Percentiles rank a stretch among this genome's conserved stretches.
Evolutionary conservation across 1,139 yeast genomes (phyloP).

Genomic region (Diutina rugosa): DNA sequence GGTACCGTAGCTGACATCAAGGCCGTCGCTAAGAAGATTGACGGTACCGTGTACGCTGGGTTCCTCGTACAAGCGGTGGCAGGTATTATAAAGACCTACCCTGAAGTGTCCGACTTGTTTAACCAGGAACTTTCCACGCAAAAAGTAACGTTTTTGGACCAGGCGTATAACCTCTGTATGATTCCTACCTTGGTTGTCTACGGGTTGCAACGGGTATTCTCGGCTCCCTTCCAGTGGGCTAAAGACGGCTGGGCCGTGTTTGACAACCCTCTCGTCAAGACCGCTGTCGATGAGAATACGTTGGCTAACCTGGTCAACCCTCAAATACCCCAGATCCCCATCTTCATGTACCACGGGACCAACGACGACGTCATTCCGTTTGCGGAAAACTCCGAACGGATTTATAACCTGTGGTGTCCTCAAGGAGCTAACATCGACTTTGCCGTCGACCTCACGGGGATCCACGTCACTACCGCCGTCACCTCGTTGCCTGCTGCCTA

Average conservation of each 20-base stretch:
- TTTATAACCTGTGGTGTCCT: conserved; percentile 4
- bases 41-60: conserved; percentile 16
- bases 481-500: not conserved
- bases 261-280: conserved; percentile 2
- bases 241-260: conserved; percentile 11
- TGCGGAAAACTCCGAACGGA: conserved; percentile 3
- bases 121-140: not conserved
- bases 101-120: conserved; percentile 3
- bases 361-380: conserved; percentile 7
- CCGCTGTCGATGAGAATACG: conserved; percentile 4
- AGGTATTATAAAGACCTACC: conserved; percentile 17
- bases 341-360: conserved; percentile 6
- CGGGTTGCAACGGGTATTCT: conserved; percentile 8
- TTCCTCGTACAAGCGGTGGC: conserved; percentile 13
- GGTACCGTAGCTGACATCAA: conserved; percentile 18
- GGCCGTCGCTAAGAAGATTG: conserved; percentile 11
- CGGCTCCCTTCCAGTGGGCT: conserved; percentile 9
- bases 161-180: conserved; percentile 5
- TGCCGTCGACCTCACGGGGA: conserved; percentile 4
- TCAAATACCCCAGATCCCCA: conserved; percentile 7
- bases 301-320: conserved; percentile 7
- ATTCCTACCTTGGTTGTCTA: conserved; percentile 4
- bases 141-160: not conserved
- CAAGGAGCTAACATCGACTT: conserved; percentile 9
- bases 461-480: not conserved